Percentiles rank a stretch among this genome's conserved stretches.
These are phyloP conservation scores for Crepidotus variabilis DNA, from an alignment of 768 basidiomycete genomes.

Conservation along the genomic window DNA sequence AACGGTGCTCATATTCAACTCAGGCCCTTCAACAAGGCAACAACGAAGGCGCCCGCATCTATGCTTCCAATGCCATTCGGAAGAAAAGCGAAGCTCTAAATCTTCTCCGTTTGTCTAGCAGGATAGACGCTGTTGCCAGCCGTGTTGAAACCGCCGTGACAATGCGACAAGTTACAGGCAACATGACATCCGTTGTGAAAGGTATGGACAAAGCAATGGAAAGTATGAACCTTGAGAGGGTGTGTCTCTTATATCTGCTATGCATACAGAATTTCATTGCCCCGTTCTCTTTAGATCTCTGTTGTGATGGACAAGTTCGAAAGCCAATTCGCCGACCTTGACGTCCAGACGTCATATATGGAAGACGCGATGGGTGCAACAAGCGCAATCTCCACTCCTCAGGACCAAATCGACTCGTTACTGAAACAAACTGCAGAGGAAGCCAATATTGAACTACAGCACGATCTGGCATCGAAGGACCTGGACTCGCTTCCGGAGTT, in stretches of 20 bases:
- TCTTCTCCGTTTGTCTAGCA: constrained; percentile 81
- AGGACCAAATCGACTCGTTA: constrained; percentile 93
- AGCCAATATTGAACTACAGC: constrained; percentile 91
- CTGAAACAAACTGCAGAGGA: constrained; percentile 96
- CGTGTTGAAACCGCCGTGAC: constrained; percentile 98
- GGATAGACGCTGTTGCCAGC: constrained; percentile 96
- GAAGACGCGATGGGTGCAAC: constrained; percentile 94
- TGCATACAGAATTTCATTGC: background rate
- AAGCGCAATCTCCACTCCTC: constrained; percentile 89
- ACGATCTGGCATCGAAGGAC: constrained; percentile 74
- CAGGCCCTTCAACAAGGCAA: constrained; percentile 97
- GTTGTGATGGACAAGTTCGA: constrained; percentile 99
- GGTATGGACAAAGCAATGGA: constrained; percentile 99
- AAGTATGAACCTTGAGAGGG: constrained; percentile 96
- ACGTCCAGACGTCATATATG: constrained; percentile 98
- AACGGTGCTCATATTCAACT: constrained; percentile 5
- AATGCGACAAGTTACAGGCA: constrained; percentile 94
- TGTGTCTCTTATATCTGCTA: constrained; percentile 32
- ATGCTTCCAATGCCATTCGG: constrained; percentile 95
- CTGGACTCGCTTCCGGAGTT: constrained; percentile 57
- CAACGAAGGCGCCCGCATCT: constrained; percentile 95
- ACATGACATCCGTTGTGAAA: constrained; percentile 93
- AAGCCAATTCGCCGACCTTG: constrained; percentile 90
- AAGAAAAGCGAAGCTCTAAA: constrained; percentile 97
- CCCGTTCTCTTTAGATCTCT: constrained; percentile 65